Evolutionary conservation across 1,139 yeast genomes (phyloP).

Genomic region (Debaryomyces nepalensis): DNA sequence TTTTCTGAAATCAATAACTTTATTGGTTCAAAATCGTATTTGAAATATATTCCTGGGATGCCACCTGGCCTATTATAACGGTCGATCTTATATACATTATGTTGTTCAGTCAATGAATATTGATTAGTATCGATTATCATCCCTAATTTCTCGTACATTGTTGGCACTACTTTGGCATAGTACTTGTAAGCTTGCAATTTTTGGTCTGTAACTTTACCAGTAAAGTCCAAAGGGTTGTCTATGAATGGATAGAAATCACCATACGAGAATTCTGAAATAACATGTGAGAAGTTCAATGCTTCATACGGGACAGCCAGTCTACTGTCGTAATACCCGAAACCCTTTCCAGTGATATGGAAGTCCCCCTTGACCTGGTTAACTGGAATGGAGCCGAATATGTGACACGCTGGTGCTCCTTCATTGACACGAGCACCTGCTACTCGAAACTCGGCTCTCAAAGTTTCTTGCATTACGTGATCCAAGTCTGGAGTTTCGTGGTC

Average conservation of each 20-base stretch:
- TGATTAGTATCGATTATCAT: slow-evolving; percentile 79
- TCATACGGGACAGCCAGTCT: slow-evolving; percentile 51
- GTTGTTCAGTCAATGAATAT: slow-evolving; percentile 74
- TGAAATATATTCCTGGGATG: slow-evolving; percentile 80
- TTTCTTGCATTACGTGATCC: slow-evolving; percentile 66
- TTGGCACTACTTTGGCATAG: slow-evolving; percentile 82
- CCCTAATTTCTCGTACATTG: slow-evolving; percentile 74
- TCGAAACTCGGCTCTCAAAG: slow-evolving; percentile 66
- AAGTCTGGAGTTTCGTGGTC: slow-evolving; percentile 65
- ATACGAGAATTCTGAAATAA: slow-evolving; percentile 83
- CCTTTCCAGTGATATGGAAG: slow-evolving; percentile 80
- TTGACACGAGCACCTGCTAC: slow-evolving; percentile 42
- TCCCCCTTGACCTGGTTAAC: slow-evolving; percentile 88
- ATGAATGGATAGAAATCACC: slow-evolving; percentile 89
- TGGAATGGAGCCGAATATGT: slow-evolving; percentile 83
- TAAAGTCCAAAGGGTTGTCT: slow-evolving; percentile 82
- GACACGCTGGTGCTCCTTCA: slow-evolving; percentile 78
- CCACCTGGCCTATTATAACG: slow-evolving; percentile 33
- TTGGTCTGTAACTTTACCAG: slow-evolving; percentile 59
- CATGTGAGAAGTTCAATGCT: slow-evolving; percentile 77
- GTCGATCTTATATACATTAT: slow-evolving; percentile 27
- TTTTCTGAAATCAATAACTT: slow-evolving; percentile 69
- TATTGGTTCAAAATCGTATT: slow-evolving; percentile 88
- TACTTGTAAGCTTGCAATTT: slow-evolving; percentile 59
- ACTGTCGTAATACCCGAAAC: slow-evolving; percentile 58